phyloP scores from a whole-genome alignment of 179 eudicot genomes.

The Silene coronaria region DNA sequence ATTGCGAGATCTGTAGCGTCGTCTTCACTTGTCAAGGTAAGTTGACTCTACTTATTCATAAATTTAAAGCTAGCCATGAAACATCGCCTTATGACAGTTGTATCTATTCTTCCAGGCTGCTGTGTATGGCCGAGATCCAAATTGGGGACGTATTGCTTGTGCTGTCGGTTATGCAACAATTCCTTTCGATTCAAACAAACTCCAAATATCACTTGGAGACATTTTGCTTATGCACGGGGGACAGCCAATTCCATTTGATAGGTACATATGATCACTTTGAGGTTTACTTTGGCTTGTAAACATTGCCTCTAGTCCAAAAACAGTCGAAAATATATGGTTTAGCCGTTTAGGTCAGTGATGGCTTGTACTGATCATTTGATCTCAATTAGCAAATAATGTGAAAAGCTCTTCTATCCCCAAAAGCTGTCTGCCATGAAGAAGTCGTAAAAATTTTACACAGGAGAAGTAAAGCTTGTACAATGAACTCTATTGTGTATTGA shows the following conservation, averaged over 20 bases:
- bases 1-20: slow-evolving; percentile 92
- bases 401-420: no score
- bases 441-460: no score
- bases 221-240: slow-evolving; percentile 80
- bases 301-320: neutral
- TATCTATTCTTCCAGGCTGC: slow-evolving; percentile 57
- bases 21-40: slow-evolving; percentile 81
- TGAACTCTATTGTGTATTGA: no score
- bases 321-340: no score
- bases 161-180: slow-evolving; percentile 93
- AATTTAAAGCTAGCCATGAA: slow-evolving; percentile 7
- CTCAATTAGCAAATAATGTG: no score
- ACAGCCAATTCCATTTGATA: slow-evolving; percentile 79
- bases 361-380: no score
- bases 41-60: neutral
- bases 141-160: slow-evolving; percentile 99
- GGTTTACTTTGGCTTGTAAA: neutral
- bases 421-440: no score
- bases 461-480: no score
- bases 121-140: slow-evolving; percentile 93
- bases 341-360: no score
- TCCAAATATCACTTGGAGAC: slow-evolving; percentile 78
- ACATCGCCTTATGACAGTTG: slow-evolving; percentile 15
- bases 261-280: slow-evolving; percentile 31
- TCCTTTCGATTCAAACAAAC: slow-evolving; percentile 57